A percentile compares a stretch with the other conserved stretches of the same genome.
phyloP scores from a whole-genome alignment of 1,139 yeast genomes.

The Yamadazyma triangularis region DNA sequence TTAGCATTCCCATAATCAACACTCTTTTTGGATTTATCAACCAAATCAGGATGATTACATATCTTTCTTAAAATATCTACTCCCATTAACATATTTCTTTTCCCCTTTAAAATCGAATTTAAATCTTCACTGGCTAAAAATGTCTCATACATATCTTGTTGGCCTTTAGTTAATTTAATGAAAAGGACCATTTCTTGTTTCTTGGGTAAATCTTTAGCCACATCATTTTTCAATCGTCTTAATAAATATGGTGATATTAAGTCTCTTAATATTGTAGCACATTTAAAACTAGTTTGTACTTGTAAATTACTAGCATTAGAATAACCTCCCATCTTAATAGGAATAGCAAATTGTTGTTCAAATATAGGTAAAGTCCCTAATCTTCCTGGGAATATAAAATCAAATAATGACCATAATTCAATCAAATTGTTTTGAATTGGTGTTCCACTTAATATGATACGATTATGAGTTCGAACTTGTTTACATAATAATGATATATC shows the following conservation, averaged over 20 bases:
- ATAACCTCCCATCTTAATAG: constrained; percentile 96
- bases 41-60: constrained; percentile 93
- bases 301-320: constrained; percentile 96
- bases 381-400: constrained; percentile 91
- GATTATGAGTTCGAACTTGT: constrained; percentile 71
- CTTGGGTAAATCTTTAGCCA: constrained; percentile 93
- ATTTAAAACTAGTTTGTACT: constrained; percentile 93
- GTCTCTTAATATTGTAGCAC: constrained; percentile 88
- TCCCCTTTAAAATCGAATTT: constrained; percentile 68
- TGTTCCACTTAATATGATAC: constrained; percentile 89
- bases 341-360: constrained; percentile 86
- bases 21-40: constrained; percentile 31
- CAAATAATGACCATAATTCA: constrained; percentile 93
- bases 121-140: constrained; percentile 77
- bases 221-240: constrained; percentile 86
- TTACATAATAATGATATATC: constrained; percentile 84
- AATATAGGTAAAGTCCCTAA: constrained; percentile 93
- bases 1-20: constrained; percentile 59
- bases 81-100: constrained; percentile 79
- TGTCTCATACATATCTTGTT: constrained; percentile 65
- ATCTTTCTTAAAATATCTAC: constrained; percentile 86
- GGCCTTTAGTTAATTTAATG: constrained; percentile 76
- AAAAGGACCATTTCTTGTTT: constrained; percentile 92
- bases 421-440: constrained; percentile 91
- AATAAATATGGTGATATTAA: constrained; percentile 84